Conservation (phyloP, 2,329 filamentous ascomycete species). For the Colletotrichum camelliae region DNA sequence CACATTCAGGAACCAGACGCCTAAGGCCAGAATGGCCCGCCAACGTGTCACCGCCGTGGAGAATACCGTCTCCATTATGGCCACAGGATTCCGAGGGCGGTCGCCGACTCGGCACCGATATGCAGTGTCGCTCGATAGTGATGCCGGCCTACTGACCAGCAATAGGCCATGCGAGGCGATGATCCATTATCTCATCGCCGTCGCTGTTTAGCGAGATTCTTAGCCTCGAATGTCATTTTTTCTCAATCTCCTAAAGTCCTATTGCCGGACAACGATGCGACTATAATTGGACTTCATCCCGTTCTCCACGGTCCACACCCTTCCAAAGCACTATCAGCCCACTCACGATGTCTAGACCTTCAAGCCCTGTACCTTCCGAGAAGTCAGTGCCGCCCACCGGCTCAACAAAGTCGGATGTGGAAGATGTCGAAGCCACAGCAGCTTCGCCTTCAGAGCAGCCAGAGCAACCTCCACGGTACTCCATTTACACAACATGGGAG, state of each 20-base stretch:
- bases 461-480: slow-evolving; percentile 33
- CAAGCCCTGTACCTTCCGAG: neutral
- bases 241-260: neutral
- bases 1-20: neutral
- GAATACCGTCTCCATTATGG: neutral
- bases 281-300: neutral
- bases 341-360: neutral
- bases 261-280: neutral
- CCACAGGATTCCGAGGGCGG: neutral
- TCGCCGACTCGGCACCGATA: slow-evolving; percentile 16
- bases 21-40: neutral
- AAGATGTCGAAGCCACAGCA: slow-evolving; percentile 1
- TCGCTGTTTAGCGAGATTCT: neutral
- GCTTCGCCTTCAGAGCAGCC: neutral
- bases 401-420: neutral
- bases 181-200: neutral
- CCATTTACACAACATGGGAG: slow-evolving; percentile 42
- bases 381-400: neutral
- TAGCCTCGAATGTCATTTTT: neutral
- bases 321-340: neutral
- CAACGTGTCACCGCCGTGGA: neutral
- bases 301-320: neutral
- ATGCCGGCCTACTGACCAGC: neutral
- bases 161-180: neutral
- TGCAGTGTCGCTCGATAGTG: neutral